These are phyloP conservation scores for Acacia crassicarpa DNA, from an alignment of 306 rosid species.

Conservation along the genomic window DNA sequence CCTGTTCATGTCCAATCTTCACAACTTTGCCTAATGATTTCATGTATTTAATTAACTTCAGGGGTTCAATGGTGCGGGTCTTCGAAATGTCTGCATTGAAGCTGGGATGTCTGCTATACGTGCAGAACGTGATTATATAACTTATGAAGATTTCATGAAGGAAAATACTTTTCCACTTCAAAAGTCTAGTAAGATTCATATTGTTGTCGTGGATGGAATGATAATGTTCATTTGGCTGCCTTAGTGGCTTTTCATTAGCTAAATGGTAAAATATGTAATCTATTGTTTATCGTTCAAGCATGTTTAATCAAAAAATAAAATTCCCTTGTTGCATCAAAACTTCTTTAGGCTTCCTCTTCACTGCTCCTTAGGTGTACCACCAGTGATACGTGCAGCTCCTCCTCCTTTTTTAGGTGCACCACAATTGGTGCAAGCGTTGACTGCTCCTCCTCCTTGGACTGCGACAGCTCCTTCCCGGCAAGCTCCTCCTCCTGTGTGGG, in stretches of 20 bases:
- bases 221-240: not conserved
- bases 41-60: slow-evolving; percentile 7
- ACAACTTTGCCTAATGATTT: not conserved
- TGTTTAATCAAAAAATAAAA: not conserved
- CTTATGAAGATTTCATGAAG: slow-evolving; percentile 49
- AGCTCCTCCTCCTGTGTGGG: no score
- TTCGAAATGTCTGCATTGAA: slow-evolving; percentile 76
- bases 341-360: no score
- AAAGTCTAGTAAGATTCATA: not conserved
- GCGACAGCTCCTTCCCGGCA: no score
- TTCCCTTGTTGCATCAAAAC: not conserved
- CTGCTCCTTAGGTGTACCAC: no score
- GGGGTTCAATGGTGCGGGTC: slow-evolving; percentile 83
- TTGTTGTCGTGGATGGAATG: not conserved
- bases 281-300: not conserved
- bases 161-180: slow-evolving; percentile 23
- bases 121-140: slow-evolving; percentile 74
- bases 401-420: no score
- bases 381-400: no score
- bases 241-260: not conserved
- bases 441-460: no score
- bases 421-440: no score
- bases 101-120: slow-evolving; percentile 84
- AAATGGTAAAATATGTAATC: not conserved
- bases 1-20: not conserved